Conservation (phyloP, 345 rosid genomes). For the Citrus medica region DNA sequence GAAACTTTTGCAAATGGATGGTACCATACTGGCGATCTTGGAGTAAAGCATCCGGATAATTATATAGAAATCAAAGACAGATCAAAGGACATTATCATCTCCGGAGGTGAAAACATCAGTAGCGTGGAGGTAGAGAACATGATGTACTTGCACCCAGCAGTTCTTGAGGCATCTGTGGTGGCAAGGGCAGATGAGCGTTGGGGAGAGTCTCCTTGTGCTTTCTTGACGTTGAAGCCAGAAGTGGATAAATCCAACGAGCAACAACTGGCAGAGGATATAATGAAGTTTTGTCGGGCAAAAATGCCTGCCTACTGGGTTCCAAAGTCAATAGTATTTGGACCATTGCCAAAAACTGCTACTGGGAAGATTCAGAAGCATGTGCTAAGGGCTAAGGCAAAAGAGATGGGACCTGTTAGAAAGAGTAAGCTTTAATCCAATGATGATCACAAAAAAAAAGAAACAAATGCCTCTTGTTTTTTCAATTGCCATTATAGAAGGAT, state of each 20-base stretch:
- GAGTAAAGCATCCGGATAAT: slow-evolving; percentile 78
- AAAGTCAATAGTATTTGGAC: slow-evolving; percentile 73
- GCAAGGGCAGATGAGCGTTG: slow-evolving; percentile 76
- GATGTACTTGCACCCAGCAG: slow-evolving; percentile 64
- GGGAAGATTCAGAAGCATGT: slow-evolving; percentile 90
- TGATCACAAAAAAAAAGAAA: no score
- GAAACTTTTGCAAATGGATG: slow-evolving; percentile 83
- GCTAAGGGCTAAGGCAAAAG: slow-evolving; percentile 66
- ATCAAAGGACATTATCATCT: slow-evolving; percentile 85
- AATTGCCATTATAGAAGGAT: no score
- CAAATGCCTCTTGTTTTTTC: slow-evolving; percentile 2
- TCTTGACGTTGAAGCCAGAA: slow-evolving; percentile 61
- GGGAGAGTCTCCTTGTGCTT: slow-evolving; percentile 92
- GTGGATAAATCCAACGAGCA: slow-evolving; percentile 36
- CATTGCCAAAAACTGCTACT: slow-evolving; percentile 83
- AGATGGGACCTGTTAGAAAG: slow-evolving; percentile 49
- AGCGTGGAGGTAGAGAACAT: slow-evolving; percentile 76
- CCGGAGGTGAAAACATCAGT: slow-evolving; percentile 90
- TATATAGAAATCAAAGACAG: slow-evolving; percentile 83
- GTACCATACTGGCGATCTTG: slow-evolving; percentile 91
- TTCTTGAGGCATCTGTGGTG: slow-evolving; percentile 79
- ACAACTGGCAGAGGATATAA: slow-evolving; percentile 52
- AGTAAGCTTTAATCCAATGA: no score
- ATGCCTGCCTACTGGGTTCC: slow-evolving; percentile 86
- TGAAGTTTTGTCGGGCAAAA: slow-evolving; percentile 58